Conservation (phyloP, 768 basidiomycete genomes). For the Leccinellum luteum region DNA sequence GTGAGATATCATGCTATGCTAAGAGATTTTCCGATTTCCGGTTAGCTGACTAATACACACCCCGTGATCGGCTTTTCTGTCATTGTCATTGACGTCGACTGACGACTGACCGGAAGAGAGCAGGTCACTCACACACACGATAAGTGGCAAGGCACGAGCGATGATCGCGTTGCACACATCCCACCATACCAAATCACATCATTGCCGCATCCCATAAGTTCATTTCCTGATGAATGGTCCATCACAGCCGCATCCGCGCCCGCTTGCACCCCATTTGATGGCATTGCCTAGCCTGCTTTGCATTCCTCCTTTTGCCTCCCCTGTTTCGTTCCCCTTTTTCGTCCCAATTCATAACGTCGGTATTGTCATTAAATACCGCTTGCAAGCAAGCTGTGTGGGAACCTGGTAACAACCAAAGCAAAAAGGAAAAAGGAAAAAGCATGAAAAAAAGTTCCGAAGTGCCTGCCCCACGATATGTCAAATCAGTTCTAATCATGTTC, state of each 20-base stretch:
- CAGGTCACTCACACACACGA: not conserved
- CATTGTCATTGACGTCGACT: not conserved
- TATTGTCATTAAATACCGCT: not conserved
- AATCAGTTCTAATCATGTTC: not conserved
- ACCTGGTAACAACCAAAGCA: not conserved
- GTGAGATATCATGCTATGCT: too few species aligned
- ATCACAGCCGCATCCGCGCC: not conserved
- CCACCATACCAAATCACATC: not conserved
- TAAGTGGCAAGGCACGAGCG: not conserved
- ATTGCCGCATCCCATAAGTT: not conserved
- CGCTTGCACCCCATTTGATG: not conserved
- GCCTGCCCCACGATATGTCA: not conserved
- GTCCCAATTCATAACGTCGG: not conserved
- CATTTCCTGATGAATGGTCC: not conserved
- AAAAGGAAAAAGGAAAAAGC: not conserved
- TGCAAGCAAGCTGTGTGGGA: not conserved
- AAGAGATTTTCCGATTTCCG: not conserved
- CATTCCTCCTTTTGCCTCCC: not conserved
- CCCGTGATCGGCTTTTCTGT: not conserved
- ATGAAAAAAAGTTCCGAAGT: slow-evolving; percentile 1
- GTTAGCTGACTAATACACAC: not conserved
- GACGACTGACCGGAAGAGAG: not conserved
- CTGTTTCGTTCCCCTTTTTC: not conserved
- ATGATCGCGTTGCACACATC: not conserved
- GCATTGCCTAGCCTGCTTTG: not conserved